Conservation (phyloP, 2,329 filamentous ascomycete genomes). For the Ceratocystis diversiconidia region DNA sequence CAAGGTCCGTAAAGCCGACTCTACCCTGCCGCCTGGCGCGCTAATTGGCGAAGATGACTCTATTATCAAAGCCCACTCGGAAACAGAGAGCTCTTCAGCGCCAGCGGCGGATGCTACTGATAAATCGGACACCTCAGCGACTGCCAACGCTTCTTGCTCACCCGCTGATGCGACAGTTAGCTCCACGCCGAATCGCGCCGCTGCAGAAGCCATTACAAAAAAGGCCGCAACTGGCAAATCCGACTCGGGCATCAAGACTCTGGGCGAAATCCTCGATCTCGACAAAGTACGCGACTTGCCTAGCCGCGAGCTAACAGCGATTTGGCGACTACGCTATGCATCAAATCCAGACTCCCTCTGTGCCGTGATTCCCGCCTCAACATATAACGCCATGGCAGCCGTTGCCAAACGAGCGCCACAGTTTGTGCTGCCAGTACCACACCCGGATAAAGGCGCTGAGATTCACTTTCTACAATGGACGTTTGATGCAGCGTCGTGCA, state of each 20-base stretch:
- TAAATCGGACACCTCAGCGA: background rate
- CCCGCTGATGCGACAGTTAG: slow-evolving; percentile 11
- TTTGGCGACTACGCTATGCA: slow-evolving; percentile 85
- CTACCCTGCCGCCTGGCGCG: slow-evolving; percentile 26
- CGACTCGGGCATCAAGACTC: slow-evolving; percentile 29
- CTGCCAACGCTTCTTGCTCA: slow-evolving; percentile 21
- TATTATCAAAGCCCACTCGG: background rate
- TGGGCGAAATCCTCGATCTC: slow-evolving; percentile 54
- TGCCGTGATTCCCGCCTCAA: slow-evolving; percentile 59
- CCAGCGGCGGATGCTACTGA: slow-evolving; percentile 22
- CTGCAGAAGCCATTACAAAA: slow-evolving; percentile 20
- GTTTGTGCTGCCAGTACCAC: slow-evolving; percentile 81
- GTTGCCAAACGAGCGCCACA: slow-evolving; percentile 65
- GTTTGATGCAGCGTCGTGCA: slow-evolving; percentile 54
- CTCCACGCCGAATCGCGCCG: slow-evolving; percentile 25
- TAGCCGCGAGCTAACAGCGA: slow-evolving; percentile 63
- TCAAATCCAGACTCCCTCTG: slow-evolving; percentile 61
- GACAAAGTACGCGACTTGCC: slow-evolving; percentile 61
- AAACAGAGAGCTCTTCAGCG: slow-evolving; percentile 17
- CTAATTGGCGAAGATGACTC: slow-evolving; percentile 6
- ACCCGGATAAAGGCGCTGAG: slow-evolving; percentile 55
- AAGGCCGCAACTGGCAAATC: slow-evolving; percentile 8
- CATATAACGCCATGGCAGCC: slow-evolving; percentile 58
- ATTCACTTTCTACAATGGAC: slow-evolving; percentile 97
- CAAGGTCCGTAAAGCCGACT: slow-evolving; percentile 52